Conservation (phyloP, 768 basidiomycete genomes). For the Macrolepiota dolichaula region DNA sequence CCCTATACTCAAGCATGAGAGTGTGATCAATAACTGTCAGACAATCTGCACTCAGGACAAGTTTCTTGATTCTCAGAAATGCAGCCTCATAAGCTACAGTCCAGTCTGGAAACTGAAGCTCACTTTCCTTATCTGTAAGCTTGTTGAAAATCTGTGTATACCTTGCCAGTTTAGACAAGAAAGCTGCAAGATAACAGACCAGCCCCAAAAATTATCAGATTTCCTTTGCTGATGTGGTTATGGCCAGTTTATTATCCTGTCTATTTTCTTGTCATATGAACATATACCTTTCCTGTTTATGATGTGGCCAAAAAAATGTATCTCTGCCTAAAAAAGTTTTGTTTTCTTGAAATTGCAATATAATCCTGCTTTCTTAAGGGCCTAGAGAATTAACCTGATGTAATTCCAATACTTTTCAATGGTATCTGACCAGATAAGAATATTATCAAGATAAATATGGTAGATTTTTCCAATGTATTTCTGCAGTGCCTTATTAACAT, state of each 20-base stretch:
- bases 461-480: slow-evolving; percentile 20
- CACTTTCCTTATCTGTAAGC: slow-evolving; percentile 10
- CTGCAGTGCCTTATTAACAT: slow-evolving; percentile 22
- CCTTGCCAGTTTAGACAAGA: slow-evolving; percentile 13
- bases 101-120: slow-evolving; percentile 6
- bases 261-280: slow-evolving; percentile 17
- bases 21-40: slow-evolving; percentile 11
- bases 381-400: slow-evolving; percentile 12
- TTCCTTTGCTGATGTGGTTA: slow-evolving; percentile 1
- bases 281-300: slow-evolving; percentile 30
- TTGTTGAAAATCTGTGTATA: slow-evolving; percentile 2
- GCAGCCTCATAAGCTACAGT: slow-evolving; percentile 19
- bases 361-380: background rate
- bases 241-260: slow-evolving; percentile 25
- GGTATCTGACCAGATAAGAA: slow-evolving; percentile 21
- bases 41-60: slow-evolving; percentile 13
- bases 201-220: slow-evolving; percentile 13
- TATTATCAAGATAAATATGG: slow-evolving; percentile 24
- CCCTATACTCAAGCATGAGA: slow-evolving; percentile 18
- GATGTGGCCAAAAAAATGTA: slow-evolving; percentile 30
- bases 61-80: slow-evolving; percentile 12
- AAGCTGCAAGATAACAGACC: slow-evolving; percentile 11
- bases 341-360: slow-evolving; percentile 17
- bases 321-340: slow-evolving; percentile 17
- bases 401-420: slow-evolving; percentile 14